phyloP scores from a whole-genome alignment of 768 basidiomycete species.

The Agaricus bisporus region DNA sequence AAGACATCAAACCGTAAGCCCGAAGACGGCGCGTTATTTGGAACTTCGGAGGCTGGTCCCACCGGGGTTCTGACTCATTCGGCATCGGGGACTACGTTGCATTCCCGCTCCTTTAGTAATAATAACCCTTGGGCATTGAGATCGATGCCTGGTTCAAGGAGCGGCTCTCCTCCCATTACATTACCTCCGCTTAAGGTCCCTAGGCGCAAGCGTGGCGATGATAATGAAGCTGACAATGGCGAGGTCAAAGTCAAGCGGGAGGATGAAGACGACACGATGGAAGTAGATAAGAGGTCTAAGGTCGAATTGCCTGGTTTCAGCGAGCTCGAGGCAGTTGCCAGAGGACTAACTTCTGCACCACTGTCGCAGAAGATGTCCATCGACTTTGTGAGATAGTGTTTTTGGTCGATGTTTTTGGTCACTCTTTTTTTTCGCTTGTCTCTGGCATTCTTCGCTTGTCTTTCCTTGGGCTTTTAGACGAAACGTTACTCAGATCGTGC shows the following conservation, averaged over 20 bases:
- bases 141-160: conserved; percentile 52
- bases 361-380: conserved; percentile 18
- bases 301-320: conserved; percentile 60
- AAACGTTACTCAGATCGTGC: background rate
- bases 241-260: conserved; percentile 9
- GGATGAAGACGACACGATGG: conserved; percentile 4
- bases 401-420: background rate
- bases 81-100: conserved; percentile 13
- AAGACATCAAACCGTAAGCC: conserved; percentile 30
- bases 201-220: conserved; percentile 14
- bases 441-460: background rate
- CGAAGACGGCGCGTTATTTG: conserved; percentile 18
- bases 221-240: conserved; percentile 12
- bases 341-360: conserved; percentile 10
- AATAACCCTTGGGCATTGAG: conserved; percentile 12
- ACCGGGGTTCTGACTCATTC: conserved; percentile 9
- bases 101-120: conserved; percentile 11
- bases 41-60: conserved; percentile 16
- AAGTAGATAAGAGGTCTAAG: conserved; percentile 18
- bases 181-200: conserved; percentile 59
- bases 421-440: background rate
- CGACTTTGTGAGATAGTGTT: conserved; percentile 11
- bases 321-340: conserved; percentile 55
- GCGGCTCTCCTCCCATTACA: conserved; percentile 66
- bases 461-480: conserved; percentile 5